Evolutionary conservation across 2,329 filamentous ascomycete genomes (phyloP), one percentile per base, ranked within the genome.

Genomic region (Raffaelea albimanens): DNA sequence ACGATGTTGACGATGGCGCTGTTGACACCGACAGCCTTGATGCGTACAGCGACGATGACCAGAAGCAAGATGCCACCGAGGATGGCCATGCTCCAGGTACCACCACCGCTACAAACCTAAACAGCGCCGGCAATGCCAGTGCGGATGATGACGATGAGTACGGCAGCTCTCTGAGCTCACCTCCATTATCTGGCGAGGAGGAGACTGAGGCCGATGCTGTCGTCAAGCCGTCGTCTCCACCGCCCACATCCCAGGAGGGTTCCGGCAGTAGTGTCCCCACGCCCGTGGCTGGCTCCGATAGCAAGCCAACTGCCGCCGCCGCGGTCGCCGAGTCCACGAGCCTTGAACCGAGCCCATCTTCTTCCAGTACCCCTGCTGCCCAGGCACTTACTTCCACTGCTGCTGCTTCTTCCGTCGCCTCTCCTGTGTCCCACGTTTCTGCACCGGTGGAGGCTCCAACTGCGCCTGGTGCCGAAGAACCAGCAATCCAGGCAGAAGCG

Each of bases 11-110:
- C 52, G 59, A 55, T 44, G 54, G 64, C 57, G 57, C 64, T 51
- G 62, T 64, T 63, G 67, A 70, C 59, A 65, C 69, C 58, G 70
- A 70, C 61, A 72, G 69, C 59, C 62, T 73, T 56, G 67, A 71
- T 54, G 64, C 65, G 23, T 75, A 75, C 58, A 65, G 61, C 58
- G 66, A 70, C 44, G 61, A 66, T 49, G 60, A 61, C 40, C 53
- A 56, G 39, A 59, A 59, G 48, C 19, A 43, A 13, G 34, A 40
- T 18, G 33, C 31, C 13, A 13, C 25, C 19, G 39, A 36, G 5
- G 18, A 19, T 13, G 22, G 39, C 40, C 44, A 19, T n/a, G 43
- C 29, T 41, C 7, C 4, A 13, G 19, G n/a, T n/a, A n/a, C 18
- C 31, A 18, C 23, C 34, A 38, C 21, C 18, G 19, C 18, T 23